Percentiles rank a stretch among this genome's conserved stretches.
Evolutionary conservation across 2,329 filamentous ascomycete genomes (phyloP).

Genomic region (Penicillium sp.): DNA sequence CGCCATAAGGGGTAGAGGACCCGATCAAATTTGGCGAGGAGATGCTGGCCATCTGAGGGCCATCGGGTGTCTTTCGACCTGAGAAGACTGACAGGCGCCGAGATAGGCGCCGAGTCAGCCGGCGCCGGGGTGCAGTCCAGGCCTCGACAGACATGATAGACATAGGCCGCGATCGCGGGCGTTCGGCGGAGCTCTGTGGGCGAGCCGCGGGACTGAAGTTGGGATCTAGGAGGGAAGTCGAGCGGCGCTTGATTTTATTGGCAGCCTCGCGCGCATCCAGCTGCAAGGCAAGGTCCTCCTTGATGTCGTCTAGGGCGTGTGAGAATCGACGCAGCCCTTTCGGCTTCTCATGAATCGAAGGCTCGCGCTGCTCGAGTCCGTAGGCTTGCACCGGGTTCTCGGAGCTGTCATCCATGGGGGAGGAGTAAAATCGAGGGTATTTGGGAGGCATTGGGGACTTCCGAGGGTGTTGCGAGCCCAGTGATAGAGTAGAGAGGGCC

Average conservation of each 20-base stretch:
- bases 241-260: slow-evolving; percentile 28
- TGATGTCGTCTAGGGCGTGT: slow-evolving; percentile 35
- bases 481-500: slow-evolving; percentile 20
- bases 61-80: slow-evolving; percentile 10
- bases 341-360: slow-evolving; percentile 29
- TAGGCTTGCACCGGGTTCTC: slow-evolving; percentile 32
- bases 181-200: slow-evolving; percentile 13
- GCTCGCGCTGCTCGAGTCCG: slow-evolving; percentile 32
- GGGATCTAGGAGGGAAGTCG: slow-evolving; percentile 21
- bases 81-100: slow-evolving; percentile 24
- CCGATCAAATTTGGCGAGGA: slow-evolving; percentile 34
- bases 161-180: slow-evolving; percentile 22
- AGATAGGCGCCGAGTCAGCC: slow-evolving; percentile 26
- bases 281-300: slow-evolving; percentile 29
- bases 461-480: slow-evolving; percentile 23
- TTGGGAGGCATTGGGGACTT: slow-evolving; percentile 18
- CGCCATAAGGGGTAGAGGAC: slow-evolving; percentile 25
- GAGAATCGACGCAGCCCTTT: slow-evolving; percentile 31
- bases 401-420: slow-evolving; percentile 27
- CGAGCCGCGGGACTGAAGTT: slow-evolving; percentile 6
- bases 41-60: slow-evolving; percentile 22
- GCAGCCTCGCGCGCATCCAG: slow-evolving; percentile 21
- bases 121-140: slow-evolving; percentile 16
- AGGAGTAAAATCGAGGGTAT: slow-evolving; percentile 33
- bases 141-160: slow-evolving; percentile 26